Base-by-base conservation (phyloP, 768 basidiomycete genomes). In the Lactifluus volemus region DNA sequence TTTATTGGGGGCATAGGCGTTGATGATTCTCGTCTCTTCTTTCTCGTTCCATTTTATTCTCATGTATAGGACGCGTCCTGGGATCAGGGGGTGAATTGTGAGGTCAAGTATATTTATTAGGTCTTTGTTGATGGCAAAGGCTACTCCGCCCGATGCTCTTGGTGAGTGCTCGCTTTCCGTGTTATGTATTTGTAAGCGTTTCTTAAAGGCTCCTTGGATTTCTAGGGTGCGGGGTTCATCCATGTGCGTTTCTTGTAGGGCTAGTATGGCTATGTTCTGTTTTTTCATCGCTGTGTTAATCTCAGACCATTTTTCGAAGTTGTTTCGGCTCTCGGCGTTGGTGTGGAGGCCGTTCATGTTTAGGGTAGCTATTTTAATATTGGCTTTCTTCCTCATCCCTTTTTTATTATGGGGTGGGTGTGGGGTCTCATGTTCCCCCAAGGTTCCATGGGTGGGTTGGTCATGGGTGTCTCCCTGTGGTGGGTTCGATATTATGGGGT, bases 1-100 rank as follows among this genome's bases (percentile, higher is more conserved):
- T 0, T 52, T 25, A 14, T 67, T 70, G 0, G 68, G 70, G 0
- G 70, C 67, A 12, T 71, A 71, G 10, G 70, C 29, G 11, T 67
- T 69, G 3, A 69, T 52, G 0, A 71, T 50, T 0, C 38, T 50
- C 0, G 63, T 36, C 5, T 54, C 29, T 11, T 54, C 29, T 12
- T 55, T 17, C 9, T 57, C 17, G 8, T 67, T 58, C 67, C 68
- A 69, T 1, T 64, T 67, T 0, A 67, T 21, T 11, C 34, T 53
- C n/a, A n/a, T n/a, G n/a, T n/a, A n/a, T 0, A 71, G 21, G 5
- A 5, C n/a, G 5, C 56, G 1, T 6, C 53, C 53, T 34, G 3
- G 1, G 0, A 45, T 34, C 5, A 55, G 44, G 2, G 32, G 11
- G 5, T 5, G 2, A 0, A 1, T 34, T 12, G 1, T 45, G 0